These are phyloP conservation scores for Trametes elegans DNA, from an alignment of 768 basidiomycete genomes.

Conservation along the genomic window DNA sequence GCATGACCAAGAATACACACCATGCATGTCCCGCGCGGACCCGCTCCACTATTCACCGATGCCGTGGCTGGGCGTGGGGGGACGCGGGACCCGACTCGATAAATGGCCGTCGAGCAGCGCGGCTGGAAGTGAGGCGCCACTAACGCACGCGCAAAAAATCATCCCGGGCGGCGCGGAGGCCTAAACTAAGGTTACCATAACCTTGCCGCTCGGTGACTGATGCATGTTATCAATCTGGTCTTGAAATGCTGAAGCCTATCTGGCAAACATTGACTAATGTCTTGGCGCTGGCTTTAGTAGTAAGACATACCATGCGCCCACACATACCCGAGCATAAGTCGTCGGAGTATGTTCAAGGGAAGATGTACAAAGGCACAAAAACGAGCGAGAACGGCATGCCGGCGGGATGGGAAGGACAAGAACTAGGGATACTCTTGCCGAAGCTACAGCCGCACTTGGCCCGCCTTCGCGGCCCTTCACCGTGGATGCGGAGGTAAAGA, in stretches of 20 bases:
- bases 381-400: not conserved
- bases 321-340: no score
- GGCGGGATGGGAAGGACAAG: not conserved
- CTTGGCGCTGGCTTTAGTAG: no score
- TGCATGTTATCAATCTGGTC: conserved; percentile 8
- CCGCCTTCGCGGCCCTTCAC: conserved; percentile 1
- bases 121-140: no score
- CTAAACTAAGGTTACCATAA: not conserved
- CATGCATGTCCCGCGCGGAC: not conserved
- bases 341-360: no score
- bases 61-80: not conserved
- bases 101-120: not conserved
- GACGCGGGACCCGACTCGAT: not conserved
- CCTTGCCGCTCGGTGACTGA: not conserved
- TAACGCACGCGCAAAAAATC: no score
- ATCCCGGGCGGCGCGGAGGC: no score
- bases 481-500: conserved; percentile 15
- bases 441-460: not conserved
- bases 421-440: not conserved
- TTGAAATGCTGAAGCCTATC: not conserved
- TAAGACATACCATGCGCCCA: no score
- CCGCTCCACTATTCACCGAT: not conserved
- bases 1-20: not conserved
- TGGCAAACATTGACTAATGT: no score
- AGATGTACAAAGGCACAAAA: not conserved